Evolutionary conservation across 176 grass and related monocot genomes (phyloP).

Genomic region (Aegilops sharonensis): DNA sequence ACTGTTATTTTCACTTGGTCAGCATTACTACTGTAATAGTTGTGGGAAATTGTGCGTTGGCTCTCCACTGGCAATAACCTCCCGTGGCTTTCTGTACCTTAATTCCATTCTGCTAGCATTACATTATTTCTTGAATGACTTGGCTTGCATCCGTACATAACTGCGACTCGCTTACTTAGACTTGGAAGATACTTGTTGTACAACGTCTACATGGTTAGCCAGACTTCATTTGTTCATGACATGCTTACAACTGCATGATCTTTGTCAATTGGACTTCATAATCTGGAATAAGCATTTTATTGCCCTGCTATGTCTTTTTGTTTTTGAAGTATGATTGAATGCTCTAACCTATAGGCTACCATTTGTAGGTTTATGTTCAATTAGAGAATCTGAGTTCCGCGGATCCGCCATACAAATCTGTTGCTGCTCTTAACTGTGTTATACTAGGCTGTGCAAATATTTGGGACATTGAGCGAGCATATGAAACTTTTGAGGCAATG

Average conservation of each 20-base stretch:
- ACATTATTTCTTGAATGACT: background rate
- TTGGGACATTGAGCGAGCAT: slow-evolving; percentile 95
- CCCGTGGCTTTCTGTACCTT: background rate
- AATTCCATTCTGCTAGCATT: background rate
- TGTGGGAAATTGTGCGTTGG: background rate
- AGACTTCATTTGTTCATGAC: slow-evolving; percentile 4
- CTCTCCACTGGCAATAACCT: background rate
- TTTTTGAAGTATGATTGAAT: slow-evolving; percentile 26
- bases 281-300: slow-evolving; percentile 10
- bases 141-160: background rate
- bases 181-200: slow-evolving; percentile 17
- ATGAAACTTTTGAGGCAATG: slow-evolving; percentile 89
- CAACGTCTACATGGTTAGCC: background rate
- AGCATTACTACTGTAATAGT: background rate
- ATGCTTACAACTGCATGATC: slow-evolving; percentile 14
- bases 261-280: background rate
- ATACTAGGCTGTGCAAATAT: slow-evolving; percentile 95
- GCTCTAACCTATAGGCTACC: slow-evolving; percentile 26
- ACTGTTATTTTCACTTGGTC: background rate
- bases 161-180: background rate
- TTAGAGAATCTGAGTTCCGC: slow-evolving; percentile 82
- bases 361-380: slow-evolving; percentile 77
- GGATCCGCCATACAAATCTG: slow-evolving; percentile 87
- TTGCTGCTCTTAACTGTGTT: slow-evolving; percentile 95
- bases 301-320: background rate